Evolutionary conservation across 129 eudicot species (phyloP), one percentile per base, ranked within the genome.

Genomic region (Calendula officinalis): DNA sequence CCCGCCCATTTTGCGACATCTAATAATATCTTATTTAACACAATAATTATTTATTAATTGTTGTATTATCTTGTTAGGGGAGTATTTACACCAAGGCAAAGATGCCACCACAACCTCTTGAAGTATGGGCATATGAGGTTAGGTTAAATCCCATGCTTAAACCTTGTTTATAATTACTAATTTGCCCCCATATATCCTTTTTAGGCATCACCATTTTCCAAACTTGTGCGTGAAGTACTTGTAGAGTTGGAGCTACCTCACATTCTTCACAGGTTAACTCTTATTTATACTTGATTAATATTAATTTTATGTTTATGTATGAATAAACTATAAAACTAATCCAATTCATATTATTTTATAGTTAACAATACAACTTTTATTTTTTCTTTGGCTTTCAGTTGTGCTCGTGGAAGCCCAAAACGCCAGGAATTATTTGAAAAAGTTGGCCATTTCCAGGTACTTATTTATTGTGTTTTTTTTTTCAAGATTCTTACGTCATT

Each of bases 361-460:
- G 30, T 2, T 22, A 22, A 22, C 2, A 35, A 9, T 41, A 7
- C 30, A 55, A 46, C 37, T 38, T 56, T 3, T 39, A n/a, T 11
- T 43, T 38, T 36, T 11, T 43, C 44, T 58, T 11, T 46, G 40
- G 36, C 32, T 74, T 80, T 52, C 97, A 94, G 99, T 72, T 94
- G 99, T 70, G 99, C 95, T 34, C 97, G 97, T 73, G 99, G 99
- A 53, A 94, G 99, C 88, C 95, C 97, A 48, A 94, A 94, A 83
- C 70, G 97, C 50, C 95, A 88, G 75, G 61, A 72, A 41, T 60
- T 94, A 41, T 83, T 44, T 55, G 73, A 81, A 57, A 85, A 65
- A 82, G 74, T 72, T 66, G 97, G 99, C 44, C 90, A 69, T 69
- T 94, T 94, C 60, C 99, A 94, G 97, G 99, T 89, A 54, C n/a